Evolutionary conservation across 495 filamentous ascomycete species (phyloP), one percentile per base, ranked within the genome.

Genomic region (Aspergillus ellipticus): DNA sequence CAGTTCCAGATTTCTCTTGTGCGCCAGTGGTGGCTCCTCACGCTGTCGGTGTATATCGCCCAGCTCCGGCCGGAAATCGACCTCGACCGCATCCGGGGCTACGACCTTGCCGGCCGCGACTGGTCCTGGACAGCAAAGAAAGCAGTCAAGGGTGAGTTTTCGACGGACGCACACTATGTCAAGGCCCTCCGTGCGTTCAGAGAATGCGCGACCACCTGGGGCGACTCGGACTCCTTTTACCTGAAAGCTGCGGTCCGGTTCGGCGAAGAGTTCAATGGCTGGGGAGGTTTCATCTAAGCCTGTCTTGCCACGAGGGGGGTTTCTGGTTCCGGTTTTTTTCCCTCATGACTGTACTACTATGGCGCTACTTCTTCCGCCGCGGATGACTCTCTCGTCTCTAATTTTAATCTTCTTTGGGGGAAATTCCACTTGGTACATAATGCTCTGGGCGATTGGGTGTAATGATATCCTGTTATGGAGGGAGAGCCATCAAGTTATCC

Each of bases 1-100:
- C 82, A 82, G 61, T 89, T 82, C 55, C 92, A 94, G 57, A 64
- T 90, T 35, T 74, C 74, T 16, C 72, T 97, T 16, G 80, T 96
- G 7, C 79, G 84, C 16, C 87, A 93, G 64, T 96, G 95, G 89
- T 96, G 90, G 92, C 71, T 97, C 4, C 78, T 95, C 39, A 85
- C 87, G 0, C 64, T 96, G 26, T 77, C 85, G 0, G 82, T 91
- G 2, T 97, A 95, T 58, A 83, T 94, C 26, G 74, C 83, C 0
- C 86, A 89, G 66, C 62, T 89, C 15, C 77, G 92, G 13, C 92
- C 90, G 2, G 74, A 80, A 49, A 82, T 96, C 26, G 73, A 85
- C 19, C 74, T 85, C 13, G 84, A 87, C 51, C 66, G 78, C 13
- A 82, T 96, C 46, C 70, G 67, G 16, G 74, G 82, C 1, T 82